These are phyloP conservation scores for Flaveria linearis DNA, from an alignment of 129 eudicot genomes.

Conservation along the genomic window DNA sequence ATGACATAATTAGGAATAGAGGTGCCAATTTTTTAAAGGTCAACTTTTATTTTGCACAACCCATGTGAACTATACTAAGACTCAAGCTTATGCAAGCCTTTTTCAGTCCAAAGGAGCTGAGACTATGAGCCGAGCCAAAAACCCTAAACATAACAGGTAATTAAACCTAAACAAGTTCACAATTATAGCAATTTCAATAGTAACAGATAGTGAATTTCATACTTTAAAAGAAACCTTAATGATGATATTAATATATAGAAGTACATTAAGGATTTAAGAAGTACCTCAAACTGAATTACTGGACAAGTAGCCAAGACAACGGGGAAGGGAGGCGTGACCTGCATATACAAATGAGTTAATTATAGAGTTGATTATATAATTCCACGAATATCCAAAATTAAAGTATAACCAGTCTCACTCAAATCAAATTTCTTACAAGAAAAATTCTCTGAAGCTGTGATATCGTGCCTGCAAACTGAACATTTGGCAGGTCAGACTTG, in stretches of 20 bases:
- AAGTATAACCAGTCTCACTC: not conserved
- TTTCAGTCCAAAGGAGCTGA: not conserved
- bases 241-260: conserved; percentile 5
- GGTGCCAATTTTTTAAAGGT: not conserved
- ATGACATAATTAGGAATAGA: not conserved
- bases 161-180: not conserved
- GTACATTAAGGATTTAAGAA: conserved; percentile 19
- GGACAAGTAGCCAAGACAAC: conserved; percentile 68
- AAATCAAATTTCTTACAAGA: conserved; percentile 52
- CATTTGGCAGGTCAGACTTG: conserved; percentile 57
- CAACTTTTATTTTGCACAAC: conserved; percentile 1
- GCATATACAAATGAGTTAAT: conserved; percentile 16
- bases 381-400: not conserved
- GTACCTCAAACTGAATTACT: conserved; percentile 83
- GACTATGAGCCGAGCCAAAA: not conserved
- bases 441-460: conserved; percentile 95
- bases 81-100: not conserved
- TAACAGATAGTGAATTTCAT: conserved; percentile 1
- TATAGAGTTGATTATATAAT: not conserved
- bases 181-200: conserved; percentile 8
- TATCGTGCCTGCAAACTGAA: conserved; percentile 65
- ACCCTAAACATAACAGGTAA: not conserved
- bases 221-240: not conserved
- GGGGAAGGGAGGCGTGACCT: conserved; percentile 95
- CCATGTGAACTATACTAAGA: not conserved